These are phyloP conservation scores for Bromus sterilis DNA, from an alignment of 176 grass and related monocot genomes.

Conservation along the genomic window DNA sequence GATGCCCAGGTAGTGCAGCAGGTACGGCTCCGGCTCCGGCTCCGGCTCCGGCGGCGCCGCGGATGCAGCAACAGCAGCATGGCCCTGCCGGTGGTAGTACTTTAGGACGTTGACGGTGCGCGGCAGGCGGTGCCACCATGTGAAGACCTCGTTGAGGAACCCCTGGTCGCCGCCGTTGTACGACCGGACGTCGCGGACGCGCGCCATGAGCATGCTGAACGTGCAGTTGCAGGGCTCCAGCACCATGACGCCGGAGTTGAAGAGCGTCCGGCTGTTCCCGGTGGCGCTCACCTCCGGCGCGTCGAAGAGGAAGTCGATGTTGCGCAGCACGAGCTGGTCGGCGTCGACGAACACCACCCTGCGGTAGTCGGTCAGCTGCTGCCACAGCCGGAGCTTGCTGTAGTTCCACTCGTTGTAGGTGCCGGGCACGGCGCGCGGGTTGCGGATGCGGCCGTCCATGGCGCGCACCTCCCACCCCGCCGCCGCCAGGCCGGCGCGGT, in stretches of 20 bases:
- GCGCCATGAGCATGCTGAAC: conserved; percentile 56
- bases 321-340: conserved; percentile 58
- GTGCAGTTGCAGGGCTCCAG: conserved; percentile 69
- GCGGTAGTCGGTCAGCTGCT: conserved; percentile 79
- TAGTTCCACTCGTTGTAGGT: conserved; percentile 89
- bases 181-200: conserved; percentile 23
- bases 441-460: conserved; percentile 46
- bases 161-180: conserved; percentile 70
- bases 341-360: conserved; percentile 73
- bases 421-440: conserved; percentile 42
- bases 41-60: neutral
- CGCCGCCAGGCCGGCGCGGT: conserved; percentile 36
- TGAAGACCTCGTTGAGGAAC: conserved; percentile 55
- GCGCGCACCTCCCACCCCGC: conserved; percentile 53
- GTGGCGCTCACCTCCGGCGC: conserved; percentile 52
- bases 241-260: conserved; percentile 81
- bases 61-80: neutral
- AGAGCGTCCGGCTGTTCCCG: conserved; percentile 40
- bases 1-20: conserved; percentile 61
- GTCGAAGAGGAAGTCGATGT: conserved; percentile 55
- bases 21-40: conserved; percentile 29
- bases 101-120: conserved; percentile 44
- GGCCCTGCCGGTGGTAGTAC: conserved; percentile 12
- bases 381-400: conserved; percentile 88
- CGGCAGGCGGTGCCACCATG: conserved; percentile 63